Conservation (phyloP, 2,329 filamentous ascomycete genomes). For the Clarireedia monteithiana region DNA sequence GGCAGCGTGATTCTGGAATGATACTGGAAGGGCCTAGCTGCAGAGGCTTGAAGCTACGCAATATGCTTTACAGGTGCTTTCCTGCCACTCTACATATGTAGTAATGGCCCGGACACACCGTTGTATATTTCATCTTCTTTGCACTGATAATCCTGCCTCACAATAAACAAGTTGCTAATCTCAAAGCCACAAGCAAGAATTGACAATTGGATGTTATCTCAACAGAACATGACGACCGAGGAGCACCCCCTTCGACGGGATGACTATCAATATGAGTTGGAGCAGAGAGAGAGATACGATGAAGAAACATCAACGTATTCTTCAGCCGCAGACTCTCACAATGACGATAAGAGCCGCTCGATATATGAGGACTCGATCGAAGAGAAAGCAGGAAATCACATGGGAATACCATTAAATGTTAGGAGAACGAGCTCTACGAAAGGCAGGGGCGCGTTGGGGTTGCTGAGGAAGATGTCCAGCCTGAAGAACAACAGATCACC, state of each 20-base stretch:
- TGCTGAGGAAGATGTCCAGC: slow-evolving; percentile 4
- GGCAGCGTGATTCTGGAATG: too few species aligned
- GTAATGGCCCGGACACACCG: neutral
- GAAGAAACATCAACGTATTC: slow-evolving; percentile 3
- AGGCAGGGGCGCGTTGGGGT: neutral
- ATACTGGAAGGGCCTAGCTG: neutral
- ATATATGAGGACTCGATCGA: neutral
- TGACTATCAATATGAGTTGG: slow-evolving; percentile 6
- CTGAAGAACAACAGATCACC: neutral
- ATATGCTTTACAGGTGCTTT: neutral
- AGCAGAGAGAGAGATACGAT: neutral
- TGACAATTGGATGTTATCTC: neutral
- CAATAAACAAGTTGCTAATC: too few species aligned
- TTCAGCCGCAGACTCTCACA: neutral
- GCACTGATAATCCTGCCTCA: too few species aligned
- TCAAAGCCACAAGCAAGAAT: too few species aligned
- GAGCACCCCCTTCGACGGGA: slow-evolving; percentile 1
- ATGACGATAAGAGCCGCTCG: neutral
- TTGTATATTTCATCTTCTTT: neutral
- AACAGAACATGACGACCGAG: neutral
- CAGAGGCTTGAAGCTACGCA: slow-evolving; percentile 5
- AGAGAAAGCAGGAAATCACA: neutral
- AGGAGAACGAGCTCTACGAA: neutral
- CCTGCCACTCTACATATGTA: slow-evolving; percentile 2
- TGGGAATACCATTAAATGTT: neutral